Conservation (phyloP, 495 filamentous ascomycete species). For the Cryomyces minteri region DNA sequence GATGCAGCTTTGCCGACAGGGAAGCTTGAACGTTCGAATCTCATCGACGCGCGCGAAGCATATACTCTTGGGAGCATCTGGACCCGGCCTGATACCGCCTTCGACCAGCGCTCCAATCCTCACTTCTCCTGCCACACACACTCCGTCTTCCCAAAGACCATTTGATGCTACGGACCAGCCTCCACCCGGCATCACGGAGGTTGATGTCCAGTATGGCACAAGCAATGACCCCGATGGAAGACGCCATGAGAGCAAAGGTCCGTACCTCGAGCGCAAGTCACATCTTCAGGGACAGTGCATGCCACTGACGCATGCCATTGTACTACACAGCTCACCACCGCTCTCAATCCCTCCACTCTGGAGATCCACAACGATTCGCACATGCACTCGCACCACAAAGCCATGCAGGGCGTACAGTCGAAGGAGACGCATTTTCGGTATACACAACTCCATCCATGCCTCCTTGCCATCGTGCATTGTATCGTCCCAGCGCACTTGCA, state of each 20-base stretch:
- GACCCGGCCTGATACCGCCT: too few species aligned
- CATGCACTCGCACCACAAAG: constrained; percentile 69
- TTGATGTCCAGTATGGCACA: constrained; percentile 29
- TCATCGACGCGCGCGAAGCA: too few species aligned
- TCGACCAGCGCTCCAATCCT: too few species aligned
- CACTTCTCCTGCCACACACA: too few species aligned
- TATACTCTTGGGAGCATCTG: too few species aligned
- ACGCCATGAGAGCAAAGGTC: constrained; percentile 67
- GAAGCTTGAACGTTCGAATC: too few species aligned
- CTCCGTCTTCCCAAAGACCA: background rate
- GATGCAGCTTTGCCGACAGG: too few species aligned
- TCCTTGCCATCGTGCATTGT: background rate
- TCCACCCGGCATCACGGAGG: constrained; percentile 4
- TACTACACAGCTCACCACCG: constrained; percentile 44
- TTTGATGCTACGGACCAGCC: background rate
- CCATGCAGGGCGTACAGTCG: constrained; percentile 66
- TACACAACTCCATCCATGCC: background rate
- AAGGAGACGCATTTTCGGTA: constrained; percentile 33
- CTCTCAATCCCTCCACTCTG: constrained; percentile 54
- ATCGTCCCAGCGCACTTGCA: background rate
- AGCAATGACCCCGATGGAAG: constrained; percentile 59
- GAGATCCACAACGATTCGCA: constrained; percentile 86
- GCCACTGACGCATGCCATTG: background rate
- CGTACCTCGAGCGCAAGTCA: background rate
- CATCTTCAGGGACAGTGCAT: background rate